Evolutionary conservation across 495 filamentous ascomycete species (phyloP).

Genomic region (Penicillium crystallinum): DNA sequence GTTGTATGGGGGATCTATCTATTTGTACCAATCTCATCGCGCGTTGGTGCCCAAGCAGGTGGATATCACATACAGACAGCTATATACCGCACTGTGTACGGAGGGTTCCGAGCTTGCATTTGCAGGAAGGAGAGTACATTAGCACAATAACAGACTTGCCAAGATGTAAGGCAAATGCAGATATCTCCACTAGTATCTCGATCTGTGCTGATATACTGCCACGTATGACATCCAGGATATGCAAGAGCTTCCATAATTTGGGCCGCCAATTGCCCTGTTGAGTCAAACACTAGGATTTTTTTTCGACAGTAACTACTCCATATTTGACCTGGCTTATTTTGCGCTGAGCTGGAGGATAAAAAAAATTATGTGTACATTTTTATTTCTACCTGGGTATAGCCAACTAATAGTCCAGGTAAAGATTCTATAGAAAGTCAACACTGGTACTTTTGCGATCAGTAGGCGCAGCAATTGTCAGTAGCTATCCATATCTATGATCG

Average conservation of each 20-base stretch:
- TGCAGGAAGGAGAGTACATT: background rate
- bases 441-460: background rate
- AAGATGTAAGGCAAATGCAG: background rate
- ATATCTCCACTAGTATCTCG: background rate
- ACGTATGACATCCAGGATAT: background rate
- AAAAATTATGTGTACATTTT: conserved; percentile 7
- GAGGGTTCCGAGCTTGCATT: too few species aligned
- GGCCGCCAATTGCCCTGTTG: background rate
- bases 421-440: conserved; percentile 1
- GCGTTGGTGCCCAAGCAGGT: conserved; percentile 18
- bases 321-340: background rate
- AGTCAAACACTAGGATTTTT: too few species aligned
- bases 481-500: conserved; percentile 18
- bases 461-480: background rate
- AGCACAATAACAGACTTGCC: background rate
- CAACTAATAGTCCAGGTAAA: background rate
- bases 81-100: background rate
- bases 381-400: background rate
- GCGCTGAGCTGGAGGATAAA: background rate
- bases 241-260: background rate
- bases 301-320: background rate
- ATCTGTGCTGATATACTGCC: background rate
- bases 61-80: background rate
- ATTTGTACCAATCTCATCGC: background rate
- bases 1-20: background rate